Base-by-base conservation (phyloP, 2,329 filamentous ascomycete species). In the Purpureocillium lavendulum region DNA sequence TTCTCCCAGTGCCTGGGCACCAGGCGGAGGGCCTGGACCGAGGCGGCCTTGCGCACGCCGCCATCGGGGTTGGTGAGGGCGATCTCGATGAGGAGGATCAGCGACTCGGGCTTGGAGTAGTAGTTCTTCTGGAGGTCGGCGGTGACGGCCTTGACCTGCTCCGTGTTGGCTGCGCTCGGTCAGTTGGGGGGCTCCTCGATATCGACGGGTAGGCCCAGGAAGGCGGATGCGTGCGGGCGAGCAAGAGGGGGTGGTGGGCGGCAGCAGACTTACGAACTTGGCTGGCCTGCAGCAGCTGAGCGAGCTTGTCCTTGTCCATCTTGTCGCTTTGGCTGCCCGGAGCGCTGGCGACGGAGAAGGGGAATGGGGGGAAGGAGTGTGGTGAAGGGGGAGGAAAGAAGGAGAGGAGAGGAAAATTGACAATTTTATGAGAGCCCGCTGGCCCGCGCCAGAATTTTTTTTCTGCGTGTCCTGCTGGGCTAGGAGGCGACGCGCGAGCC, bases 71-170 rank as follows among this genome's bases (percentile, higher is more conserved):
- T 83, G 42, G 83, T 86, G 53, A 87, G 84, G 51, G 94, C 75
- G 55, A 96, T 81, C 66, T 96, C 87, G 51, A 97, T 77, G 46
- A 97, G 82, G 54, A 86, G 80, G 40, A 90, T 75, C 42, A 97
- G 79, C 13, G 87, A 87, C 55, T 88, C 78, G 30, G 90, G 84
- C 51, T 87, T 78, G 55, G 80, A 82, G 71, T 94, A 97, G 73
- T 87, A 97, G 66, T 85, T 86, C 65, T 94, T 92, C 66, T 94
- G 89, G 44, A 97, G 79, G 55, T 88, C 81, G 43, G 84, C 80
- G 14, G 90, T 98, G 47, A 89, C 87, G 50, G 84, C 80, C 76
- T 96, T 94, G 64, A 94, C 82, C 65, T 82, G 80, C 52, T 86
- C 80, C 50, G 88, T 95, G 66, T 94, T 83, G 59, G 92, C 88